Conservation (phyloP, 805 yeast species). For the Millerago galiae region DNA sequence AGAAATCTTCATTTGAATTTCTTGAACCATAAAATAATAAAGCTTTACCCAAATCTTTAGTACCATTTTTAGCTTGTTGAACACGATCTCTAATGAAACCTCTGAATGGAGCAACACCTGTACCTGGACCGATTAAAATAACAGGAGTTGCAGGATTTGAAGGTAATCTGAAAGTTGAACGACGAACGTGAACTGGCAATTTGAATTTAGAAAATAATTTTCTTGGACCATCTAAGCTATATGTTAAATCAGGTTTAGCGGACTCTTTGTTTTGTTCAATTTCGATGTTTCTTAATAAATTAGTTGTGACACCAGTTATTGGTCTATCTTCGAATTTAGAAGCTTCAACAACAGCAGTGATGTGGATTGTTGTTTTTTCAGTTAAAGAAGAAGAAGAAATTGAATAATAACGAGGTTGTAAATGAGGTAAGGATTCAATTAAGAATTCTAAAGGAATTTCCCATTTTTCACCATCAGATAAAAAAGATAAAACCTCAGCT, state of each 20-base stretch:
- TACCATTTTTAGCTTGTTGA: constrained; percentile 40
- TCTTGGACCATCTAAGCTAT: constrained; percentile 84
- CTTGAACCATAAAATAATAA: constrained; percentile 86
- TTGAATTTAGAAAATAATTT: constrained; percentile 38
- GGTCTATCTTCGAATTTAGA: constrained; percentile 22
- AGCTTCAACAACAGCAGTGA: constrained; percentile 88
- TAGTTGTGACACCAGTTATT: constrained; percentile 79
- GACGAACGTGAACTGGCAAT: constrained; percentile 88
- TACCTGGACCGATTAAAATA: constrained; percentile 95
- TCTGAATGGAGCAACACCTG: constrained; percentile 98
- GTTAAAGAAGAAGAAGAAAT: constrained; percentile 83
- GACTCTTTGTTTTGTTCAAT: constrained; percentile 45
- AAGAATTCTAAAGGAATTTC: constrained; percentile 78
- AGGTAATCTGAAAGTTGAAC: constrained; percentile 92
- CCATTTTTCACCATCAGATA: constrained; percentile 73
- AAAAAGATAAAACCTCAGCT: constrained; percentile 60
- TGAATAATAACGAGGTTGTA: constrained; percentile 94
- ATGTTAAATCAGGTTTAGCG: constrained; percentile 44
- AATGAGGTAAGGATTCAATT: constrained; percentile 70
- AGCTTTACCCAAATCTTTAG: constrained; percentile 58
- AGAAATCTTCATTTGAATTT: constrained; percentile 67
- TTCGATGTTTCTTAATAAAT: constrained; percentile 71
- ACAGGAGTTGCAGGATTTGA: constrained; percentile 76
- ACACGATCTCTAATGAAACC: constrained; percentile 89
- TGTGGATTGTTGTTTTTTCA: constrained; percentile 68